Percentiles rank a stretch among this genome's conserved stretches.
These are phyloP conservation scores for Myxozyma monticola DNA, from an alignment of 805 yeast species.

Conservation along the genomic window DNA sequence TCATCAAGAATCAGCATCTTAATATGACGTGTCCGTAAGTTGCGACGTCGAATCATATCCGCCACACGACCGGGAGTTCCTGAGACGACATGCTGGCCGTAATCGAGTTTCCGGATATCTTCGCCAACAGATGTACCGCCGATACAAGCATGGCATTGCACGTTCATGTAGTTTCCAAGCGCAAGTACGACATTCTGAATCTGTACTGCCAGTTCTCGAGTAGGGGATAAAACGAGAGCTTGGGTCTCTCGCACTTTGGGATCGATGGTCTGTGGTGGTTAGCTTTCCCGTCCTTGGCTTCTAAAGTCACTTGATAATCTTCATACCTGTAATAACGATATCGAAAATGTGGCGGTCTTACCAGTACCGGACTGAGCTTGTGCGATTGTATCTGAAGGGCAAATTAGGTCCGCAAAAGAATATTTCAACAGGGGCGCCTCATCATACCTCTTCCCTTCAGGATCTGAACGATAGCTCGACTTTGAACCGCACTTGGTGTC, in stretches of 20 bases:
- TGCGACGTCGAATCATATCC: constrained; percentile 92
- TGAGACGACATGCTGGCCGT: constrained; percentile 89
- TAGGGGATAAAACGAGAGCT: constrained; percentile 93
- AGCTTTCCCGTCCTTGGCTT: too few relatives aligned
- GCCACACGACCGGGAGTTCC: constrained; percentile 98
- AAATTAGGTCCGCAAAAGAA: neutral
- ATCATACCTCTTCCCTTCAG: constrained; percentile 55
- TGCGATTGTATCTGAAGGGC: constrained; percentile 57
- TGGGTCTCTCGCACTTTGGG: constrained; percentile 38
- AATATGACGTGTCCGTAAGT: constrained; percentile 75
- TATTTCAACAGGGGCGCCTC: neutral
- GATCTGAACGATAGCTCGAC: constrained; percentile 76
- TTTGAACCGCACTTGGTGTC: constrained; percentile 78
- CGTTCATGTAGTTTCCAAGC: constrained; percentile 85
- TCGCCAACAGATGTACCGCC: constrained; percentile 93
- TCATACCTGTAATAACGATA: constrained; percentile 53
- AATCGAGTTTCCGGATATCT: constrained; percentile 78
- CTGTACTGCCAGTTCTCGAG: constrained; percentile 96
- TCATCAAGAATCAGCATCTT: constrained; percentile 96
- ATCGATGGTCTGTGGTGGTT: constrained; percentile 26
- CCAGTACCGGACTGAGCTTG: constrained; percentile 92
- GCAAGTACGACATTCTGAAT: constrained; percentile 90
- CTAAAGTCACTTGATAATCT: neutral
- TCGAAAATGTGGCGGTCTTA: constrained; percentile 84
- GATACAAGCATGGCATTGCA: constrained; percentile 92